Evolutionary conservation across 768 basidiomycete species (phyloP).

Genomic region (Auricularia sp.): DNA sequence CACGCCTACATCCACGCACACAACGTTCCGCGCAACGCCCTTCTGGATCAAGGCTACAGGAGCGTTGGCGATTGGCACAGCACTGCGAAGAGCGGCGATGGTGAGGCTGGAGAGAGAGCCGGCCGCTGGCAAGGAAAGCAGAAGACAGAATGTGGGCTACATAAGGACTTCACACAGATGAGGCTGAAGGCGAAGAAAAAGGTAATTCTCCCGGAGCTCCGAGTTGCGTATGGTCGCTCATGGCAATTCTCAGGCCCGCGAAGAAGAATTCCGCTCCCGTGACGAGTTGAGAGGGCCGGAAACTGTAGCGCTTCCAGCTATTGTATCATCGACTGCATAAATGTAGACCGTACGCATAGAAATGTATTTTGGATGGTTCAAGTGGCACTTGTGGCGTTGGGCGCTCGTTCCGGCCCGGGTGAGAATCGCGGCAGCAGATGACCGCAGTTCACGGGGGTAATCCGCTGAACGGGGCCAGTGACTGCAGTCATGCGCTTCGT

Average conservation of each 20-base stretch:
- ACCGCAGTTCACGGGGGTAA: no score
- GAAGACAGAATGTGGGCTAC: slow-evolving; percentile 95
- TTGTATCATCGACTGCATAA: background rate
- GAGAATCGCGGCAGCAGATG: no score
- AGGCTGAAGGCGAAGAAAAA: slow-evolving; percentile 20
- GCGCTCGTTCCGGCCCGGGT: no score
- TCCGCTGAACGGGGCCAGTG: background rate
- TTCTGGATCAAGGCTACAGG: slow-evolving; percentile 85
- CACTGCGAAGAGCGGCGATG: slow-evolving; percentile 53
- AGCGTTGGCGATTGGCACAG: slow-evolving; percentile 98
- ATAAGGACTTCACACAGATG: slow-evolving; percentile 81
- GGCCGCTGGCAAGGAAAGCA: slow-evolving; percentile 85
- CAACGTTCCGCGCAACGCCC: slow-evolving; percentile 76
- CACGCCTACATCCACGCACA: slow-evolving; percentile 77
- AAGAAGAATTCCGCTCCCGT: slow-evolving; percentile 14
- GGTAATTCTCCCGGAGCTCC: slow-evolving; percentile 8
- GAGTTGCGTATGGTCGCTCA: background rate
- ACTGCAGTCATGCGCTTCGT: background rate
- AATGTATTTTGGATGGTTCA: no score
- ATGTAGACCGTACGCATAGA: background rate
- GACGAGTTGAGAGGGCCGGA: slow-evolving; percentile 14
- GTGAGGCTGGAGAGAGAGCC: slow-evolving; percentile 69
- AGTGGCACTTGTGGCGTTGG: no score
- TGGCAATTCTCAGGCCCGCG: slow-evolving; percentile 12
- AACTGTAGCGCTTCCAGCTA: background rate